Percentiles rank a stretch among this genome's conserved stretches.
These are phyloP conservation scores for Cystoisospora suis DNA, from an alignment of 169 alveolate genomes.

Conservation along the genomic window DNA sequence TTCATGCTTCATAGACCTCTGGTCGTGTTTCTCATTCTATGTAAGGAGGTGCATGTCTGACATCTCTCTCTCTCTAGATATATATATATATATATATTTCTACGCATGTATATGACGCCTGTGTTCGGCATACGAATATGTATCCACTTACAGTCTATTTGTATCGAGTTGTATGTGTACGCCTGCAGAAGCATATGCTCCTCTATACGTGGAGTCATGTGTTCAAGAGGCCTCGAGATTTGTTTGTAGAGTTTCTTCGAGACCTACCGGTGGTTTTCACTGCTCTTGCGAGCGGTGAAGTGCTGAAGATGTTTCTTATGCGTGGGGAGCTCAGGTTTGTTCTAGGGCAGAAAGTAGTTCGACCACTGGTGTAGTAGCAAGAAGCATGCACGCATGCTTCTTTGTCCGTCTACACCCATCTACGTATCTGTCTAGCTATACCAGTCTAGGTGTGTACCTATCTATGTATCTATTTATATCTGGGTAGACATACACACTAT, in stretches of 20 bases:
- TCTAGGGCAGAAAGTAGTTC: no score
- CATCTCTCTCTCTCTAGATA: background rate
- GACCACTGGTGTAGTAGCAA: no score
- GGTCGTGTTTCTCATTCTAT: background rate
- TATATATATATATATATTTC: no score
- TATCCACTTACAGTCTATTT: background rate
- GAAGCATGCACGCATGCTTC: background rate
- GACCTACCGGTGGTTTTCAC: no score
- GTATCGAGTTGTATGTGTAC: background rate
- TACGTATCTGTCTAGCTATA: no score
- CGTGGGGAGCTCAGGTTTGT: no score
- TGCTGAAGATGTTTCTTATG: no score
- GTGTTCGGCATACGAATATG: background rate
- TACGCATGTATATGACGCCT: background rate
- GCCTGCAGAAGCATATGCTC: background rate
- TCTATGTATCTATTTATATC: no score
- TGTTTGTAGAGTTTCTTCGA: no score
- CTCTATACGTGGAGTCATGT: background rate
- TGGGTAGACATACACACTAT: background rate
- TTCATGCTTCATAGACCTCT: background rate
- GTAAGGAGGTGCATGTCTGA: background rate
- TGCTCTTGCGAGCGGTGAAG: no score
- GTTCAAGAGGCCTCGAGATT: background rate
- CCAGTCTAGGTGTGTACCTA: background rate
- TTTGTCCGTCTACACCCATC: background rate